A percentile compares a stretch with the other conserved stretches of the same genome.
Evolutionary conservation across 257 asterid genomes (phyloP).

Genomic region (Lycium ferocissimum): DNA sequence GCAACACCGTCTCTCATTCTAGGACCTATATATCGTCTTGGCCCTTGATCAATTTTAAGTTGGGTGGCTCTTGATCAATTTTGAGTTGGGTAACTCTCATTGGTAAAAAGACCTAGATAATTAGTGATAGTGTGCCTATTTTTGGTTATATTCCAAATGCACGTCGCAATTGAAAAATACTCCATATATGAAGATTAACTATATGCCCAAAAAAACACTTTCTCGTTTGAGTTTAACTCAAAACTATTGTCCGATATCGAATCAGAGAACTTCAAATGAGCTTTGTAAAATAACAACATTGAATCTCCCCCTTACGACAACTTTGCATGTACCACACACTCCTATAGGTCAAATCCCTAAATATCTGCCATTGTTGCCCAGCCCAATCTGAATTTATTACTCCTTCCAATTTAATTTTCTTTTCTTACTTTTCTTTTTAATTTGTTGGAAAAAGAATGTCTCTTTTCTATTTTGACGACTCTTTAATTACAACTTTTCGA

Average conservation of each 20-base stretch:
- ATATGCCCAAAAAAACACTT: background rate
- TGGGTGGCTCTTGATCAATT: background rate
- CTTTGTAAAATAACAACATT: background rate
- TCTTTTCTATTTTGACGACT: too few species aligned
- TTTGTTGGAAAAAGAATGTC: too few species aligned
- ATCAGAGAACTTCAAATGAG: too few species aligned
- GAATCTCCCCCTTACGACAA: background rate
- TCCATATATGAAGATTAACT: background rate
- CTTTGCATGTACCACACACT: background rate
- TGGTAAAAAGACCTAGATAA: background rate
- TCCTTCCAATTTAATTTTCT: too few species aligned
- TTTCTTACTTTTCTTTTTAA: too few species aligned
- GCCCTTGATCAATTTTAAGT: too few species aligned
- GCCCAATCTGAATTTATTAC: too few species aligned
- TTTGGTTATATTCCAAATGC: background rate
- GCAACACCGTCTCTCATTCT: background rate
- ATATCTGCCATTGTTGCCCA: background rate
- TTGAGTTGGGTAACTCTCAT: background rate
- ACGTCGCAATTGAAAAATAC: background rate
- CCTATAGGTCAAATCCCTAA: background rate
- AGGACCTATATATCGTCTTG: background rate
- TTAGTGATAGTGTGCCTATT: background rate
- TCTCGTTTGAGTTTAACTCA: too few species aligned
- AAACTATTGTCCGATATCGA: too few species aligned
- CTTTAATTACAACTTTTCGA: too few species aligned